phyloP scores from a whole-genome alignment of 208 protist genomes.

The Crithidia mellificae region DNA sequence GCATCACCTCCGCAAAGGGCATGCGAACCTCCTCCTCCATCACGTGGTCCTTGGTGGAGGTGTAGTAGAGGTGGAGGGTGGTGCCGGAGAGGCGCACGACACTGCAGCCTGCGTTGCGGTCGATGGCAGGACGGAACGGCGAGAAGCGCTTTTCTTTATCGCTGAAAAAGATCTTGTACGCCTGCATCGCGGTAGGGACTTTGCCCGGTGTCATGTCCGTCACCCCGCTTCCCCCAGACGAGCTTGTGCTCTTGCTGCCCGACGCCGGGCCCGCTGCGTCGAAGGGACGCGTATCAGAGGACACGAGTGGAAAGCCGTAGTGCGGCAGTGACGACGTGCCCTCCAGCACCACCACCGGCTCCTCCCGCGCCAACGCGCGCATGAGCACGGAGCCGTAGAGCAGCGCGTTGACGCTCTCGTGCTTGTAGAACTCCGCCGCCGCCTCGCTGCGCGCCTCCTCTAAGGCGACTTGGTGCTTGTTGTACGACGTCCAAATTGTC shows the following conservation, averaged over 20 bases:
- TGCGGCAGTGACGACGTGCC: slow-evolving; percentile 37
- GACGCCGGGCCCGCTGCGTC: not conserved
- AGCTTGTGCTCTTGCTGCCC: not conserved
- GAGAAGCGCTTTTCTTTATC: slow-evolving; percentile 48
- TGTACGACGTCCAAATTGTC: slow-evolving; percentile 69
- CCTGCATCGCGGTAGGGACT: slow-evolving; percentile 56
- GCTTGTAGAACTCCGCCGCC: slow-evolving; percentile 52
- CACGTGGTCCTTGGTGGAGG: slow-evolving; percentile 66
- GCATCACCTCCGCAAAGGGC: slow-evolving; percentile 79
- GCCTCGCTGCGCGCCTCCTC: slow-evolving; percentile 54
- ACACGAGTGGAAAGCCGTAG: slow-evolving; percentile 81
- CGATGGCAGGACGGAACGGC: slow-evolving; percentile 67
- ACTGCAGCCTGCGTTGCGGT: slow-evolving; percentile 70
- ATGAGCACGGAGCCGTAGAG: slow-evolving; percentile 77
- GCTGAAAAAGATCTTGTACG: slow-evolving; percentile 67
- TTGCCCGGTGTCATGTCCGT: slow-evolving; percentile 68
- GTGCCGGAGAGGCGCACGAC: slow-evolving; percentile 70
- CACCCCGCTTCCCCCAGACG: slow-evolving; percentile 1
- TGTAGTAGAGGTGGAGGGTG: slow-evolving; percentile 85
- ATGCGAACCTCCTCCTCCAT: slow-evolving; percentile 76
- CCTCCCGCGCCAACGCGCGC: slow-evolving; percentile 72
- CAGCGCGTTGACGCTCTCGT: slow-evolving; percentile 80
- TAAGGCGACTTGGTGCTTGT: slow-evolving; percentile 62
- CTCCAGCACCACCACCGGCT: slow-evolving; percentile 43
- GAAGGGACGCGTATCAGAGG: slow-evolving; percentile 72